Conservation (phyloP, 192 early-diverging fungal genomes). For the Entophlyctis luteolus region DNA sequence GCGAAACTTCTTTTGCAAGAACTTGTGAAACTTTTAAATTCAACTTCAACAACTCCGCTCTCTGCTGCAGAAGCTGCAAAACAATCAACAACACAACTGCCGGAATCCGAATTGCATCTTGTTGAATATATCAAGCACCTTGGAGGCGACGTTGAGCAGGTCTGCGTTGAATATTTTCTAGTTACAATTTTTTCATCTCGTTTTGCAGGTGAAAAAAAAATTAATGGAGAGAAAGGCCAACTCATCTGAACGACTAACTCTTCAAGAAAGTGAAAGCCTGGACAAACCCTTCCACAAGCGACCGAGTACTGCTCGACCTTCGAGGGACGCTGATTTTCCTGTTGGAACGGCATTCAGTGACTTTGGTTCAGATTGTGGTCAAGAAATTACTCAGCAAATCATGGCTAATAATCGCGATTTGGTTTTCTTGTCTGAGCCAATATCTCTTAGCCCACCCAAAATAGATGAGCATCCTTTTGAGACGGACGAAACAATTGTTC, state of each 20-base stretch:
- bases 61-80: not conserved
- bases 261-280: too few relatives aligned
- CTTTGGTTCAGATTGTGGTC: constrained; percentile 17
- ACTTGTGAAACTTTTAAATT: not conserved
- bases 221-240: too few relatives aligned
- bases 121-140: constrained; percentile 20
- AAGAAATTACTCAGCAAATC: constrained; percentile 15
- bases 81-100: not conserved
- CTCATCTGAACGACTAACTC: too few relatives aligned
- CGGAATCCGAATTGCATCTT: constrained; percentile 1
- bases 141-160: constrained; percentile 23
- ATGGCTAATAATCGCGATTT: constrained; percentile 6
- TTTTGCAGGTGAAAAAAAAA: not conserved
- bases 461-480: too few relatives aligned
- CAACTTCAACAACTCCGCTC: not conserved
- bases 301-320: constrained; percentile 49
- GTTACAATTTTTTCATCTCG: not conserved
- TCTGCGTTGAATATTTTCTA: not conserved
- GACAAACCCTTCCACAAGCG: constrained; percentile 19
- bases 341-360: constrained; percentile 45
- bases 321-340: constrained; percentile 43
- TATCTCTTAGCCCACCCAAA: too few relatives aligned
- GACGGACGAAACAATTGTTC: too few relatives aligned
- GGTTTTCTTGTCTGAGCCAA: too few relatives aligned
- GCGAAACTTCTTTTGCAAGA: constrained; percentile 3